phyloP scores from a whole-genome alignment of 139 green algal species.

The Zygnema circumcarinatum region DNA sequence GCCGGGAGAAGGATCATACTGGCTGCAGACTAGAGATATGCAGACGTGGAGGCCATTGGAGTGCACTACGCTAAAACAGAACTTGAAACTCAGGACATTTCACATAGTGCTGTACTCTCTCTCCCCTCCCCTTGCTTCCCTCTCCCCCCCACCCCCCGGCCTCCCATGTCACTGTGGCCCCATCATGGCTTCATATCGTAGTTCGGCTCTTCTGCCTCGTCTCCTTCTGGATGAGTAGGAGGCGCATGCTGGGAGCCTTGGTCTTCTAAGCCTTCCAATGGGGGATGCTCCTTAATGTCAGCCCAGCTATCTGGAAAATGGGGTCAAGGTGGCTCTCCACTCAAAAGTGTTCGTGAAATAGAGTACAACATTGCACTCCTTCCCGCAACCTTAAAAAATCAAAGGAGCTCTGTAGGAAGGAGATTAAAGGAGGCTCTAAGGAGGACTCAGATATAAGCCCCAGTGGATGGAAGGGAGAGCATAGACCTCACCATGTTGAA shows the following conservation, averaged over 20 bases:
- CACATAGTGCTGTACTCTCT: constrained; percentile 34
- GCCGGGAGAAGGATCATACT: too few species aligned
- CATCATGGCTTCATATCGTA: too few species aligned
- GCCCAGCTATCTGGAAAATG: not conserved
- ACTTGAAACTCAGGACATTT: too few species aligned
- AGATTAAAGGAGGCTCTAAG: not conserved
- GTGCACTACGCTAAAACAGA: too few species aligned
- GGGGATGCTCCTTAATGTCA: not conserved
- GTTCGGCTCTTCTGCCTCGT: too few species aligned
- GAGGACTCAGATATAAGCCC: not conserved
- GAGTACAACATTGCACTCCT: not conserved
- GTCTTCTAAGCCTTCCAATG: not conserved
- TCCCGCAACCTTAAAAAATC: not conserved
- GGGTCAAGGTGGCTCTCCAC: too few species aligned
- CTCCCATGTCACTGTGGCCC: too few species aligned
- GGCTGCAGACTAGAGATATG: too few species aligned
- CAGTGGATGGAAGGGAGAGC: not conserved
- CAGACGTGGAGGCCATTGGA: too few species aligned
- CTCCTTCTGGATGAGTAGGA: constrained; percentile 15
- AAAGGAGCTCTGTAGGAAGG: not conserved
- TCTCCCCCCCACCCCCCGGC: not conserved
- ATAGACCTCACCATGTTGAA: too few species aligned
- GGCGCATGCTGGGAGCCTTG: not conserved
- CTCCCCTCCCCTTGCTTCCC: not conserved
- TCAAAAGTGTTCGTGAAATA: not conserved